phyloP scores from a whole-genome alignment of 2,329 filamentous ascomycete genomes.

The Neopestalotiopsis sp. region DNA sequence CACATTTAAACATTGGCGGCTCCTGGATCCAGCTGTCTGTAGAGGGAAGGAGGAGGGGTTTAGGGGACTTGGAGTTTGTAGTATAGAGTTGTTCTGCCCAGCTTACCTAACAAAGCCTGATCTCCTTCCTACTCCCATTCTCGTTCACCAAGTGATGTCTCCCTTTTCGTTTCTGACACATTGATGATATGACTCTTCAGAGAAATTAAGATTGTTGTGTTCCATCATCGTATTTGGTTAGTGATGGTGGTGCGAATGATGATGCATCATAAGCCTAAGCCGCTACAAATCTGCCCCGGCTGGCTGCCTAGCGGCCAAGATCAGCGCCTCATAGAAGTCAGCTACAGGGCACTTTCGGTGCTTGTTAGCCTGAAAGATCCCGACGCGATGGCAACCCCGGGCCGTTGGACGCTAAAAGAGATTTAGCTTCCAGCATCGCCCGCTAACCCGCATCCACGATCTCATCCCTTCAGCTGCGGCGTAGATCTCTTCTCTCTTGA shows the following conservation, averaged over 20 bases:
- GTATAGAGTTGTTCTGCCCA: background rate
- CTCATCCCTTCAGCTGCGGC: background rate
- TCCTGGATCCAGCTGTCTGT: conserved; percentile 12
- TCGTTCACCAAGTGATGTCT: background rate
- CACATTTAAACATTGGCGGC: conserved; percentile 46
- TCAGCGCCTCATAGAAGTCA: background rate
- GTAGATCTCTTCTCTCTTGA: background rate
- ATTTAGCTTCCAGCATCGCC: background rate
- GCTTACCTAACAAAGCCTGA: background rate
- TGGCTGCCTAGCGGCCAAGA: background rate
- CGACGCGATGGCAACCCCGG: background rate
- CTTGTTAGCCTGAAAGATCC: background rate
- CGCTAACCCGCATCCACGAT: background rate
- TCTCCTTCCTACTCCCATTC: conserved; percentile 9
- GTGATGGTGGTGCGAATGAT: background rate
- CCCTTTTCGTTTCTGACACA: background rate
- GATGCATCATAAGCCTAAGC: background rate
- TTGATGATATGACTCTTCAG: too few relatives aligned
- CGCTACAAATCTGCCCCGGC: too few relatives aligned
- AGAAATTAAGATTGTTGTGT: too few relatives aligned
- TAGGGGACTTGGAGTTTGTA: background rate
- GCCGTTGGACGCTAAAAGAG: background rate
- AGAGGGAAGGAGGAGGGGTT: conserved; percentile 15
- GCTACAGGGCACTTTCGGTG: background rate
- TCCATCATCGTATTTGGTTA: too few relatives aligned